Evolutionary conservation across 805 yeast genomes (phyloP).

Genomic region (Yarrowia porcina): DNA sequence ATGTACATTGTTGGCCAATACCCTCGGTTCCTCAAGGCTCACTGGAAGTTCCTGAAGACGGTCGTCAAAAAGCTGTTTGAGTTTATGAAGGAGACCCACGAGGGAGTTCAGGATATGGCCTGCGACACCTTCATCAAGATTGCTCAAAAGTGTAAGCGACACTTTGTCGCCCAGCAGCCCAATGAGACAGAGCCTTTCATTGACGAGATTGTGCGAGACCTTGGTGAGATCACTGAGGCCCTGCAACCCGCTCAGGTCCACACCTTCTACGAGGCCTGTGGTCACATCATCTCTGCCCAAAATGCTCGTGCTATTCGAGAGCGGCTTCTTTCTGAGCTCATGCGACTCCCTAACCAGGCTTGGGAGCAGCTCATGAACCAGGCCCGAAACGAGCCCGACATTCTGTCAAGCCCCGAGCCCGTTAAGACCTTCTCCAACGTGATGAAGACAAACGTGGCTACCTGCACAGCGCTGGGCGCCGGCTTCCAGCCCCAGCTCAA

Average conservation of each 20-base stretch:
- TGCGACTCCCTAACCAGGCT: conserved; percentile 90
- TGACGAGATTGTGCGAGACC: conserved; percentile 78
- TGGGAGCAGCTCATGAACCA: conserved; percentile 87
- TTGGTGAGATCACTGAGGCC: conserved; percentile 84
- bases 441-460: conserved; percentile 92
- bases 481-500: conserved; percentile 87
- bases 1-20: conserved; percentile 99
- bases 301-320: conserved; percentile 65
- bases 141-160: conserved; percentile 90
- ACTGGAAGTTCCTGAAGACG: conserved; percentile 95
- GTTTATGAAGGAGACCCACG: conserved; percentile 99
- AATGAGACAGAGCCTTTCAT: conserved; percentile 88
- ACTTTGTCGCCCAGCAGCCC: conserved; percentile 83
- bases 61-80: conserved; percentile 94
- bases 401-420: conserved; percentile 71
- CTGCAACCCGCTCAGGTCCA: conserved; percentile 97
- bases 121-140: conserved; percentile 98
- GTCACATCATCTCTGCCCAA: conserved; percentile 87
- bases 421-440: conserved; percentile 91
- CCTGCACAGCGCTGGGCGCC: conserved; percentile 91
- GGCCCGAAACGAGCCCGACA: conserved; percentile 77
- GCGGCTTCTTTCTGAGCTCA: conserved; percentile 67
- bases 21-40: conserved; percentile 95
- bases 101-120: conserved; percentile 99
- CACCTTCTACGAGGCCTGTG: conserved; percentile 97